Percentiles rank a stretch among this genome's conserved stretches.
phyloP scores from a whole-genome alignment of 768 basidiomycete genomes.

The Sporobolomyces pararoseus region DNA sequence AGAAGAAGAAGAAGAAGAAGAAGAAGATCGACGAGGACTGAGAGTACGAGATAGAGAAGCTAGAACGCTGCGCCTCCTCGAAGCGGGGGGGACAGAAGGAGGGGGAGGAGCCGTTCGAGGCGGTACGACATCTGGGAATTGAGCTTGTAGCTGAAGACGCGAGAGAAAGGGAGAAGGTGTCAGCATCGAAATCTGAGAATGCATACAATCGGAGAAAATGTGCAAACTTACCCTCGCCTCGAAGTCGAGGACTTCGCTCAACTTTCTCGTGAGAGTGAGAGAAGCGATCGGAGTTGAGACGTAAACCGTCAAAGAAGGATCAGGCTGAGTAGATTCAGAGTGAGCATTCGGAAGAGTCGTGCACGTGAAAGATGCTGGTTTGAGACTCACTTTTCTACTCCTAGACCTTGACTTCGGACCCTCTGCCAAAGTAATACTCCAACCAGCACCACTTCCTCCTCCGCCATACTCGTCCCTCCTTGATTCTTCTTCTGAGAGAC shows the following conservation, averaged over 20 bases:
- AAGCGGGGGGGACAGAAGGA: not conserved
- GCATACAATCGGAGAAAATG: not conserved
- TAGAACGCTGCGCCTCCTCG: constrained; percentile 38
- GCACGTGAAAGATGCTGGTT: constrained; percentile 4
- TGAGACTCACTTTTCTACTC: constrained; percentile 53
- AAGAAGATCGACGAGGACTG: constrained; percentile 42
- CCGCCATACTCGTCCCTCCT: not conserved
- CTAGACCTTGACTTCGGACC: constrained; percentile 56
- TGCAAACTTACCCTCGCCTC: constrained; percentile 57
- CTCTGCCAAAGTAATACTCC: constrained; percentile 76
- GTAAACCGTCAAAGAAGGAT: constrained; percentile 44
- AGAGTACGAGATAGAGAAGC: constrained; percentile 37
- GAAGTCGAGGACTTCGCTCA: constrained; percentile 73
- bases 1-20: constrained; percentile 53
- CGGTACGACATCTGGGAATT: constrained; percentile 62
- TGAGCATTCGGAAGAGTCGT: not conserved
- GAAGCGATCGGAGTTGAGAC: constrained; percentile 77
- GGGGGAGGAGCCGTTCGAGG: constrained; percentile 17
- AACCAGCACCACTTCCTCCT: constrained; percentile 66
- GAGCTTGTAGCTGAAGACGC: constrained; percentile 55
- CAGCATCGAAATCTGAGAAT: not conserved
- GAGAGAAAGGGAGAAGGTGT: not conserved
- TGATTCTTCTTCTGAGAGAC: not conserved
- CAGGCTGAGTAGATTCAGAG: constrained; percentile 1
- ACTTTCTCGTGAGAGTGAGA: constrained; percentile 75